phyloP scores from a whole-genome alignment of 2,329 filamentous ascomycete genomes.

The Aspergillus sp. region DNA sequence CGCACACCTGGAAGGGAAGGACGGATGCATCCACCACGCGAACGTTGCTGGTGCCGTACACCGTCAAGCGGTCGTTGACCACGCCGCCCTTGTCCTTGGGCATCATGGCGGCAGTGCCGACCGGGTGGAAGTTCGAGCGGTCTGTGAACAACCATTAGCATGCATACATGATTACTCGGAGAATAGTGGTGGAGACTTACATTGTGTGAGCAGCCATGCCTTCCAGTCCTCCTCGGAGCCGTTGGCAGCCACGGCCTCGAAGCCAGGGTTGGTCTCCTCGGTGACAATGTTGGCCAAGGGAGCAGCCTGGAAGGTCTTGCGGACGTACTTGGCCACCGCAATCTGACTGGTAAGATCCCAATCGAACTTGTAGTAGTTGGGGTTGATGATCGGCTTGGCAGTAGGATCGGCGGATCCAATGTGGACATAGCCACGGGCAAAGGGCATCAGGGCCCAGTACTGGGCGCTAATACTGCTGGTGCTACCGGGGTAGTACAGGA shows the following conservation, averaged over 20 bases:
- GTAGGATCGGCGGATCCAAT: slow-evolving; percentile 29
- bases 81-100: slow-evolving; percentile 37
- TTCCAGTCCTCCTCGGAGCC: slow-evolving; percentile 27
- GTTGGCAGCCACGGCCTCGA: slow-evolving; percentile 20
- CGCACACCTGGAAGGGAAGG: slow-evolving; percentile 33
- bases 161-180: background rate
- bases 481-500: slow-evolving; percentile 25
- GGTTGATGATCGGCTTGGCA: slow-evolving; percentile 29
- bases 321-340: slow-evolving; percentile 18
- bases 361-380: slow-evolving; percentile 34
- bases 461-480: slow-evolving; percentile 19
- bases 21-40: slow-evolving; percentile 39
- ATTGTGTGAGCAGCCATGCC: slow-evolving; percentile 27
- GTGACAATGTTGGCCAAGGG: slow-evolving; percentile 23
- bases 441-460: slow-evolving; percentile 34
- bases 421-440: slow-evolving; percentile 34
- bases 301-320: slow-evolving; percentile 23
- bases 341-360: slow-evolving; percentile 20
- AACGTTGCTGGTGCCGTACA: slow-evolving; percentile 39
- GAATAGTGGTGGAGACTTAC: slow-evolving; percentile 15
- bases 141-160: slow-evolving; percentile 11
- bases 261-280: slow-evolving; percentile 25
- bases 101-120: slow-evolving; percentile 38
- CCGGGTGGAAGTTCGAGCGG: slow-evolving; percentile 35
- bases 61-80: slow-evolving; percentile 30